Base-by-base conservation (phyloP, 129 eudicot species). In the Artemisia tridentata region DNA sequence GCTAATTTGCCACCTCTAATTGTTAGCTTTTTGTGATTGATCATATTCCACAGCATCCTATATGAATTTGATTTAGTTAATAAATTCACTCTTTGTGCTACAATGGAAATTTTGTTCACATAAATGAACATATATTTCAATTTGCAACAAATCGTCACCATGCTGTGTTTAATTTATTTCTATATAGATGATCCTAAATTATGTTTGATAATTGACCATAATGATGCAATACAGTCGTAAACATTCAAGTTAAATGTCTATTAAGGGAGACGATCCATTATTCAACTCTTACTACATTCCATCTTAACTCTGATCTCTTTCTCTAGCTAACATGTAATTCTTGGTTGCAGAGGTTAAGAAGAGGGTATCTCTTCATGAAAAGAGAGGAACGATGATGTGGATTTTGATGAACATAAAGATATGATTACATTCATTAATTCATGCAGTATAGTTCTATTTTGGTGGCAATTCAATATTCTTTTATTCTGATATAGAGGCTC, bases 351-450 rank as follows among this genome's bases (percentile, higher is more conserved):
- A 95, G 99, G 78, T 79, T 95, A 75, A 75, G 74, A 76, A 77
- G 88, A 17, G 91, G 82, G 17, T 85, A 88, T 18, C 71, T 80
- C 17, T 81, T 55, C 68, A 80, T 95, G 85, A 84, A 80, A 78
- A 91, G 85, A n/a, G 95, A 84, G 74, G 97, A 86, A 80, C 84
- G 78, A 60, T 89, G 93, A 43, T 84, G 89, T 55, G 74, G 81
- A 25, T 50, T 83, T 57, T 85, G 74, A 79, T 82, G 68, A 86
- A 63, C 57, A 76, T 76, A 53, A 13, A 18, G 25, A 38, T 34
- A 47, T 59, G 31, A 64, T 51, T 74, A 73, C 57, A 78, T 78
- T 78, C 68, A 71, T 77, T 70, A 23, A 71, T 71, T 72, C 18
- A 54, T 77, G 21, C 47, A 55, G 81, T 77, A 77, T 54, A 64